Evolutionary conservation across 2,329 filamentous ascomycete genomes (phyloP), one percentile per base, ranked within the genome.

Genomic region (Hortaea werneckii): DNA sequence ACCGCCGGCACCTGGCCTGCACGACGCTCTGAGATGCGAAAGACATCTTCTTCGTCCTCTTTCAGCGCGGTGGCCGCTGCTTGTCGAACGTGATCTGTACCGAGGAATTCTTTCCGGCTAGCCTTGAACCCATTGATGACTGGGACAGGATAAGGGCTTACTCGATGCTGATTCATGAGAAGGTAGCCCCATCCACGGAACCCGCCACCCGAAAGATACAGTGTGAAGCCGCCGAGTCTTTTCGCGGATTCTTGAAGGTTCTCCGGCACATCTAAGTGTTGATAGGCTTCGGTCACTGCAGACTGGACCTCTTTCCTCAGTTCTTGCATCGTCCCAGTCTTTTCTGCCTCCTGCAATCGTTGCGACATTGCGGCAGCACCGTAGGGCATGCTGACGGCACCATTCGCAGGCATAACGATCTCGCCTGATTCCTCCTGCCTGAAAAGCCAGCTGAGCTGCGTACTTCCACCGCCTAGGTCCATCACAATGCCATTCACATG

Each of bases 101-200:
- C 67, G 11, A 74, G 68, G 58, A 94, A 94, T 2, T 76, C 69
- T 3, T 69, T 59, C 8, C 78, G 77, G 0, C 73, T 64, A 1
- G 82, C 85, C 6, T 73, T 77, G 65, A 92, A 95, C 1, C 85
- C 82, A 50, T 88, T 89, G 63, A 92, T 83, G 13, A 83, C 81
- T 0, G 87, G 79, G 27, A 95, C 84, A 0, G 89, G 89, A 62
- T 94, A 95, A 0, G 87, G 87, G 44, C 76, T 71, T 38, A 87
- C 76, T 5, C 71, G 66, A 57, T 90, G 85, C 54, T 78, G 76
- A 60, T 84, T 81, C 83, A 94, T 89, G 43, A 95, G 73, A 59
- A 94, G 80, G 64, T 87, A 94, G 5, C 88, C 89, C 73, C 94
- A 95, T 11, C 89, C 89, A 32, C 89, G 75, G 61, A 95, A 94